Conservation (phyloP, 23 red algal genomes). For the Gracilaria vermiculophylla region DNA sequence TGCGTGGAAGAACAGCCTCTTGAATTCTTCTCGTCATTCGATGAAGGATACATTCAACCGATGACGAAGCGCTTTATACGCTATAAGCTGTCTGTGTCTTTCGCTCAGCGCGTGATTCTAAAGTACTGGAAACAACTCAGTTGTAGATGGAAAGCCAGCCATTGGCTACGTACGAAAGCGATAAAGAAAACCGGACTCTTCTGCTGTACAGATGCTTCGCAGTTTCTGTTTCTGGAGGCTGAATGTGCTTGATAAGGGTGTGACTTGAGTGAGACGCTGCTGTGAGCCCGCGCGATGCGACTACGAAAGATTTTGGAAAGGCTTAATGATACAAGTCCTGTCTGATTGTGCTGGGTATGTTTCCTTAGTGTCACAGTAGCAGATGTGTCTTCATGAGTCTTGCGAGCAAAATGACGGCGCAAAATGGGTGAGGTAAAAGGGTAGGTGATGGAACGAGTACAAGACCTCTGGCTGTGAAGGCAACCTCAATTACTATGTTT, state of each 20-base stretch:
- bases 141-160: slow-evolving; percentile 2
- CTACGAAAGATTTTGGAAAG: not conserved
- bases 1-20: slow-evolving; percentile 17
- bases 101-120: not conserved
- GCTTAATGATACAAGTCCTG: slow-evolving; percentile 9
- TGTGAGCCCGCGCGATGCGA: slow-evolving; percentile 15
- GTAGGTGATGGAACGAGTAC: not conserved
- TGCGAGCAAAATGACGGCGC: not conserved
- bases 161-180: not conserved
- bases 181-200: slow-evolving; percentile 1
- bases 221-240: slow-evolving; percentile 12
- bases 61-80: slow-evolving; percentile 1
- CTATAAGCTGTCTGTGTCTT: not conserved
- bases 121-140: not conserved
- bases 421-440: not conserved
- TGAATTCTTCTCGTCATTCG: slow-evolving; percentile 19
- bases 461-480: not conserved
- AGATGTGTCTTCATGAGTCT: not conserved
- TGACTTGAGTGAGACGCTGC: not conserved
- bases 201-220: not conserved
- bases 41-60: slow-evolving; percentile 27
- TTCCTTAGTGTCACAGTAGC: not conserved
- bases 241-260: not conserved
- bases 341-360: not conserved
- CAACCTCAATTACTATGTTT: not conserved